Evolutionary conservation across 2,329 filamentous ascomycete genomes (phyloP).

Genomic region (Seiridium unicorne): DNA sequence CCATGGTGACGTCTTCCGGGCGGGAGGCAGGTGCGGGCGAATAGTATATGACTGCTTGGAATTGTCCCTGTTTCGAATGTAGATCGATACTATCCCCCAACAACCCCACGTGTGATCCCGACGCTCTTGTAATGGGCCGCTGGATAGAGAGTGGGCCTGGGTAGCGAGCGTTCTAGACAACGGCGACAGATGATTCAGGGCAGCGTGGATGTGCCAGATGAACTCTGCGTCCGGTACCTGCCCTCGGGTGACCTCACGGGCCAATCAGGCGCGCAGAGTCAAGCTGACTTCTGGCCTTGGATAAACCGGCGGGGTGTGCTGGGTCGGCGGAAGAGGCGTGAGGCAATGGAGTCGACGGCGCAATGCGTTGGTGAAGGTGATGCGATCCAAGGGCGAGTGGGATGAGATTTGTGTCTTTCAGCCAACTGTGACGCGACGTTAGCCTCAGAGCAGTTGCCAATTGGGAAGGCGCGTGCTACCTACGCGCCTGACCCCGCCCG

Average conservation of each 20-base stretch:
- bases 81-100: neutral
- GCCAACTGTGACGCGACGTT: constrained; percentile 4
- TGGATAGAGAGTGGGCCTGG: neutral
- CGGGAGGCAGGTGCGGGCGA: neutral
- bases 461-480: constrained; percentile 6
- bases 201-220: neutral
- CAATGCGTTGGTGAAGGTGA: neutral
- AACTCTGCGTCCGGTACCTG: neutral
- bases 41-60: neutral
- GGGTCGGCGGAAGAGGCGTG: constrained; percentile 1
- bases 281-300: neutral
- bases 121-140: neutral
- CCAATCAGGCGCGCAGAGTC: neutral
- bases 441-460: constrained; percentile 1
- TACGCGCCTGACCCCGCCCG: constrained; percentile 3
- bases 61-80: neutral
- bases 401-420: neutral
- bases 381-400: constrained; percentile 3
- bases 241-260: neutral
- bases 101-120: constrained; percentile 6
- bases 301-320: neutral
- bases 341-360: neutral
- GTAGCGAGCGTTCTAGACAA: neutral
- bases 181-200: neutral
- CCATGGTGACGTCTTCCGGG: constrained; percentile 25